These are phyloP conservation scores for Thalia dealbata DNA, from an alignment of 176 grass and related monocot genomes.

Conservation along the genomic window DNA sequence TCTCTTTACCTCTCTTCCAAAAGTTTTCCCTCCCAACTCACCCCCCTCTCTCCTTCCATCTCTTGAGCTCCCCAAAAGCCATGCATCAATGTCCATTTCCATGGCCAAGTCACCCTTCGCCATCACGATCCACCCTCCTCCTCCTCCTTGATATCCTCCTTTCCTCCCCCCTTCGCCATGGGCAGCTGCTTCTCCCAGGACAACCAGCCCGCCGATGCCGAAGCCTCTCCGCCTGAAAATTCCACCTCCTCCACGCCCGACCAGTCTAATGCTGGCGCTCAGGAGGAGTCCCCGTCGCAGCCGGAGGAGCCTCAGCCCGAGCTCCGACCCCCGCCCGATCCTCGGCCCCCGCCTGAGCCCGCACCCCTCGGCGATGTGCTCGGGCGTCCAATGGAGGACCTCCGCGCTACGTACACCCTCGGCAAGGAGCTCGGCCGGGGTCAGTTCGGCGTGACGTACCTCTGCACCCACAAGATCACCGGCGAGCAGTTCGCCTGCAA, in stretches of 20 bases:
- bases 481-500: slow-evolving; percentile 13
- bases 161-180: neutral
- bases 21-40: neutral
- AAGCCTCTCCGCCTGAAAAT: neutral
- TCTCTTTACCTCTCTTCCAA: neutral
- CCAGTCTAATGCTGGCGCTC: neutral
- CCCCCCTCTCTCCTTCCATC: no score
- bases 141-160: neutral
- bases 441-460: slow-evolving; percentile 14
- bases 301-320: neutral
- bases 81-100: neutral
- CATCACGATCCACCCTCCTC: neutral
- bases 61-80: neutral
- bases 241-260: neutral
- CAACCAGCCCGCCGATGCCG: neutral
- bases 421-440: slow-evolving; percentile 10
- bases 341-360: neutral
- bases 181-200: slow-evolving; percentile 10
- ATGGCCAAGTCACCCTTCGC: no score
- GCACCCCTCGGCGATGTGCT: neutral
- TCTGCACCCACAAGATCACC: slow-evolving; percentile 7
- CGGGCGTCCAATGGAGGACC: slow-evolving; percentile 8
- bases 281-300: neutral
- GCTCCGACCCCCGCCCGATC: neutral
- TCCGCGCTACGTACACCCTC: neutral